Percentiles rank a stretch among this genome's conserved stretches.
Evolutionary conservation across 345 rosid genomes (phyloP).

Genomic region (Melaleuca quinquenervia): DNA sequence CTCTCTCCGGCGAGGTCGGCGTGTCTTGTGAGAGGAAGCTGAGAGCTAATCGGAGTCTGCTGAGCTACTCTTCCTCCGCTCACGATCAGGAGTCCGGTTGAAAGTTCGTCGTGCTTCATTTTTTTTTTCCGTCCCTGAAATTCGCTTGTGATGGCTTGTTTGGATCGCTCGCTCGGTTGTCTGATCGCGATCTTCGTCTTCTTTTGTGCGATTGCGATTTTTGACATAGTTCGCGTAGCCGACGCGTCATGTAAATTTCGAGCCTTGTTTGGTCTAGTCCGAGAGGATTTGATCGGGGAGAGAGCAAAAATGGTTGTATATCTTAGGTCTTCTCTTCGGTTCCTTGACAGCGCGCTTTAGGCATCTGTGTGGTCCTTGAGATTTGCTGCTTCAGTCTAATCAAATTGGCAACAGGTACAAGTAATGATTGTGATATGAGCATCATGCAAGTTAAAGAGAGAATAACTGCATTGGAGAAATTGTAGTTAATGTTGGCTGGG

Average conservation of each 20-base stretch:
- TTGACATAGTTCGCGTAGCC: neutral
- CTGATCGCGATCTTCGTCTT: neutral
- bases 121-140: constrained; percentile 1
- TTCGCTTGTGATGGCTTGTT: constrained; percentile 5
- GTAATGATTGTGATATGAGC: neutral
- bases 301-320: neutral
- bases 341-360: neutral
- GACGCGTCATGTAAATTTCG: neutral
- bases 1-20: neutral
- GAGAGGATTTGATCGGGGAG: neutral
- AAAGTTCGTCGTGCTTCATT: neutral
- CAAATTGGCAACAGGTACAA: neutral
- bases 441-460: neutral
- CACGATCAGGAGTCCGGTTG: neutral
- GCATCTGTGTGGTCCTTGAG: neutral
- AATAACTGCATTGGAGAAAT: neutral
- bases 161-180: neutral
- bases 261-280: neutral
- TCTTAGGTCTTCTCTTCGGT: neutral
- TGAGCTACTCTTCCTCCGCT: neutral
- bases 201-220: neutral
- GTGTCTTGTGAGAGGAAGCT: neutral
- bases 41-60: neutral
- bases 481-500: neutral
- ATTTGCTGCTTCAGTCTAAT: neutral